Base-by-base conservation (phyloP, 2,329 filamentous ascomycete species). In the Xylaria sp. region DNA sequence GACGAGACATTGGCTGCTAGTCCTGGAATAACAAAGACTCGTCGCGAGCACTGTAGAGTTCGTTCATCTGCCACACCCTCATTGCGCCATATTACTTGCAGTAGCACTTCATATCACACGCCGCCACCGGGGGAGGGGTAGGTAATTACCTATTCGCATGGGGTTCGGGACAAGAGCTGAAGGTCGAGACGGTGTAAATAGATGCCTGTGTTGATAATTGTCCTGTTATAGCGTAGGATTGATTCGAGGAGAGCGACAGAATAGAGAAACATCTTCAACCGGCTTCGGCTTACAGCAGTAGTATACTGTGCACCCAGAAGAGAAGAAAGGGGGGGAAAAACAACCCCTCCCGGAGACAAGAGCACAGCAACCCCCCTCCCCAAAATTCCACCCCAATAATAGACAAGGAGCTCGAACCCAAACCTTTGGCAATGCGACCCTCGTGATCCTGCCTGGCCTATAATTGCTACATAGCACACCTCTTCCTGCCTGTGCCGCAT, bases 41-140 rank as follows among this genome's bases (percentile, higher is more conserved):
- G 39, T n/a, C 32, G 36, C 54, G 47, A 55, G 36, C 39, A 63
- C 42, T 51, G 39, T 47, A 50, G 50, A 34, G 24, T n/a, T 30
- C 57, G 24, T n/a, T 30, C 57, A 54, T 56, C 27, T 57, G 48
- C 58, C 66, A 65, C 67, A 66, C 63, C 62, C 61, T 42, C 58
- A 56, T 66, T 56, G 67, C 59, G 67, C 63, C 67, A 69, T 69
- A 66, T 63, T 66, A 62, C 62, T 65, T 65, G 66, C 66, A 68
- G 66, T 69, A 69, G 63, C 58, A 66, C 67, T 60, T 47, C 48
- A n/a, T 34, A 51, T 69, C 67, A 69, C 63, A 63, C 63, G 67
- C 67, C 55, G 45, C 48, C 19, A 54, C 42, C 14, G 27, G n/a
- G 32, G 42, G 53, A 45, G 61, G 62, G 32, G 53, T 53, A 34